phyloP scores from a whole-genome alignment of 1,284 basidiomycete genomes.

The Ceratobasidium sp. region DNA sequence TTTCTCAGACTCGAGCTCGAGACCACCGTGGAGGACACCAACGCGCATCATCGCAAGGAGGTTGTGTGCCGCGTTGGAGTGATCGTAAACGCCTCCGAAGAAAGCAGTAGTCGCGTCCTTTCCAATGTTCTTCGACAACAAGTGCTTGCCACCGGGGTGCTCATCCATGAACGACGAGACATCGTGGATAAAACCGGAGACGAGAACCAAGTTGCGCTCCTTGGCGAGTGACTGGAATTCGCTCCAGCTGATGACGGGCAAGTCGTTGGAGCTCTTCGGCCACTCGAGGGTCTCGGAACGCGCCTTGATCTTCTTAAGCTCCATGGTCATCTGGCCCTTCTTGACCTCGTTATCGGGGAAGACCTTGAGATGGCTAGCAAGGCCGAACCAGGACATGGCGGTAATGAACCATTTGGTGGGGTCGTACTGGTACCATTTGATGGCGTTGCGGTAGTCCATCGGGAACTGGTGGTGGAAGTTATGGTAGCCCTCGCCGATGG shows the following conservation, averaged over 20 bases:
- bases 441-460: conserved; percentile 94
- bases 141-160: conserved; percentile 83
- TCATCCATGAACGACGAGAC: conserved; percentile 87
- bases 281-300: conserved; percentile 80
- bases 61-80: conserved; percentile 93
- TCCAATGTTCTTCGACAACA: conserved; percentile 76
- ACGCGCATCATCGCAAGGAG: conserved; percentile 50
- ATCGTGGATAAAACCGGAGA: conserved; percentile 94
- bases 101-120: conserved; percentile 93
- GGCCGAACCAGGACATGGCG: conserved; percentile 72
- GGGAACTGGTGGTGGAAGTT: conserved; percentile 98
- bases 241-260: conserved; percentile 89
- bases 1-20: conserved; percentile 48
- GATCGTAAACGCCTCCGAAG: conserved; percentile 94
- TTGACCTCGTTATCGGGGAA: conserved; percentile 95
- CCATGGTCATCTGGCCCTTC: conserved; percentile 94
- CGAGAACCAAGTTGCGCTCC: conserved; percentile 82
- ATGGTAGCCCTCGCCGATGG: conserved; percentile 95
- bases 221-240: conserved; percentile 74
- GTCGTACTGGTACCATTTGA: conserved; percentile 93
- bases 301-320: conserved; percentile 84
- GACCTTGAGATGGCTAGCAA: conserved; percentile 88
- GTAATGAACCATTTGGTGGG: conserved; percentile 94
- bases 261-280: conserved; percentile 81
- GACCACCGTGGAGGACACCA: conserved; percentile 49